Base-by-base conservation (phyloP, 2,329 filamentous ascomycete species). In the Fusarium scirpi region DNA sequence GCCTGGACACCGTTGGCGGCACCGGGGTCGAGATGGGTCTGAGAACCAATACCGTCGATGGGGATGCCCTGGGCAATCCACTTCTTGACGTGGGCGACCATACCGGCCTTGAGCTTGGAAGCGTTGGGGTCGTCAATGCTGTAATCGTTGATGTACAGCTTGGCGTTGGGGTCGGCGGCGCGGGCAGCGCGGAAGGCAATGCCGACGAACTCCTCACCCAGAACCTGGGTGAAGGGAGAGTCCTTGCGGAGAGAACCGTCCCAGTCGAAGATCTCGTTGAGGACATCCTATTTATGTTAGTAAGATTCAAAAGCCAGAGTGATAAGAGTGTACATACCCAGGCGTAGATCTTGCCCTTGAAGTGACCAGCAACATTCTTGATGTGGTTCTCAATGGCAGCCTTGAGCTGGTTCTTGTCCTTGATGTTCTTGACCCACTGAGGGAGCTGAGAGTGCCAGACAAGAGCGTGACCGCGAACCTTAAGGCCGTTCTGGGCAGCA, bases 131-230 rank as follows among this genome's bases (percentile, higher is more conserved):
- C 82, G 80, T 92, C 90, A 55, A 92, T 85, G 81, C 91, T 91
- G 80, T 85, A 88, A 78, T 94, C 91, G 80, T 94, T 94, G 81
- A 93, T 92, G 83, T 92, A 94, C 44, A 94, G 84, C 80, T 90
- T 91, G 8, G 89, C 90, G 62, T 80, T 76, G 6, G 91, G 90
- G 78, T 93, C 91, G 68, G 89, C 91, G 13, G 83, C 83, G 55
- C 87, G 86, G 24, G 92, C 91, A 10, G 91, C 87, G 49, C 87
- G 84, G 81, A 93, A 94, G 41, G 91, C 91, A 73, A 92, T 90
- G 40, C 83, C 82, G 58, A 94, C 87, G 74, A 91, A 93, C 77
- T 87, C 86, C 80, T 92, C 90, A 57, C 91, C 91, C 10, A 93
- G 85, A 6, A 93, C 87, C 32, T 87, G 84, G 72, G 84, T 90